phyloP scores from a whole-genome alignment of 106 monocot species.

The Acorus gramineus region DNA sequence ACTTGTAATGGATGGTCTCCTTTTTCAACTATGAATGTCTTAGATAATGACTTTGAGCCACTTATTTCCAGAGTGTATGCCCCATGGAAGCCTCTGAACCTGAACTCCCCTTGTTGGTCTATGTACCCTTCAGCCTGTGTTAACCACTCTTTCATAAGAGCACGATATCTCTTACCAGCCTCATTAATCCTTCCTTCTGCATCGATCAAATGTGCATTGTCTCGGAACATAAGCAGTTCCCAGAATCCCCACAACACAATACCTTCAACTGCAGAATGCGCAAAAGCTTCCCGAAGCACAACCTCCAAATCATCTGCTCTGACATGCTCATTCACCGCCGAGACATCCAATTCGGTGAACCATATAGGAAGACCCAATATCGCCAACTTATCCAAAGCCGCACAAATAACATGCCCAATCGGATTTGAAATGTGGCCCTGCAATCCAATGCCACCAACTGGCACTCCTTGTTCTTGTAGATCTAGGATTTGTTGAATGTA shows the following conservation, averaged over 20 bases:
- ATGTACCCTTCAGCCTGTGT: slow-evolving; percentile 33
- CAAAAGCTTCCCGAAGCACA: slow-evolving; percentile 66
- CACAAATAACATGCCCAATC: slow-evolving; percentile 54
- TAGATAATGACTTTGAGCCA: slow-evolving; percentile 19
- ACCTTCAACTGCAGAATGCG: slow-evolving; percentile 80
- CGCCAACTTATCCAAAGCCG: slow-evolving; percentile 67
- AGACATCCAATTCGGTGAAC: slow-evolving; percentile 87
- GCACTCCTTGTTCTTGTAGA: slow-evolving; percentile 69
- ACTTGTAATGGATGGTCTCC: slow-evolving; percentile 25
- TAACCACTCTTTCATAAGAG: slow-evolving; percentile 71
- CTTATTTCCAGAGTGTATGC: slow-evolving; percentile 49
- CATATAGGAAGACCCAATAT: slow-evolving; percentile 78
- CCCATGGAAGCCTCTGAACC: slow-evolving; percentile 74
- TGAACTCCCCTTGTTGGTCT: slow-evolving; percentile 37
- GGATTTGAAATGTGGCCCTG: slow-evolving; percentile 81
- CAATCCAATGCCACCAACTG: slow-evolving; percentile 68
- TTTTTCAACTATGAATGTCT: slow-evolving; percentile 56
- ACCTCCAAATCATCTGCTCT: slow-evolving; percentile 92
- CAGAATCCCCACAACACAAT: slow-evolving; percentile 83
- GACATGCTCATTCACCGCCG: slow-evolving; percentile 60
- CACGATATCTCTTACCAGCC: slow-evolving; percentile 68
- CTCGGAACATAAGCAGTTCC: slow-evolving; percentile 74
- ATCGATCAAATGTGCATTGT: slow-evolving; percentile 60
- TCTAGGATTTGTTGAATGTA: slow-evolving; percentile 69
- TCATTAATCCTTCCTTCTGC: slow-evolving; percentile 76